A percentile compares a stretch with the other conserved stretches of the same genome.
Evolutionary conservation across 257 asterid species (phyloP).

Genomic region (Scutellaria baicalensis): DNA sequence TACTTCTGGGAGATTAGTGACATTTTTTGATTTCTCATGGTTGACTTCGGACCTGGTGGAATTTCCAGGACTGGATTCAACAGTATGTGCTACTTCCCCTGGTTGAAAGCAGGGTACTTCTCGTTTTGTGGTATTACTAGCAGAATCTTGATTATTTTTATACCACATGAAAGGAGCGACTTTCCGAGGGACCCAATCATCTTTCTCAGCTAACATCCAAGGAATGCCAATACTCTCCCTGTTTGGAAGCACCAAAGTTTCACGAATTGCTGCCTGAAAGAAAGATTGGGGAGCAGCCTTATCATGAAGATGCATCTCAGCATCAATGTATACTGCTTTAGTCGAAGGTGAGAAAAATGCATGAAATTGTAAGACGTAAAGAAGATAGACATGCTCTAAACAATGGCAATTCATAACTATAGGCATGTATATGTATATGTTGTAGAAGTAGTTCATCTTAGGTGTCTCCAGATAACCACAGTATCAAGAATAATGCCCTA

Average conservation of each 20-base stretch:
- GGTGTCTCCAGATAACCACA: neutral
- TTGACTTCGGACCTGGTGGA: conserved; percentile 25
- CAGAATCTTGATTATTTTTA: conserved; percentile 40
- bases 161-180: conserved; percentile 82
- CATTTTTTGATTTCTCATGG: conserved; percentile 20
- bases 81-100: conserved; percentile 19
- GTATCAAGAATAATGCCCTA: neutral
- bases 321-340: neutral
- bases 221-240: conserved; percentile 57
- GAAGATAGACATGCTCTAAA: neutral
- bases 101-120: conserved; percentile 33
- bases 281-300: conserved; percentile 11
- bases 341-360: conserved; percentile 3
- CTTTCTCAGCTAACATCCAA: conserved; percentile 90
- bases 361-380: neutral
- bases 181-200: conserved; percentile 78
- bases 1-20: conserved; percentile 14
- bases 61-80: conserved; percentile 30
- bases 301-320: neutral
- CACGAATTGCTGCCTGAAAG: conserved; percentile 79
- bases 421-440: neutral
- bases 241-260: conserved; percentile 81
- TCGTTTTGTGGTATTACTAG: conserved; percentile 24
- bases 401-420: neutral
- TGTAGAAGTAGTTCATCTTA: neutral